phyloP scores from a whole-genome alignment of 2,329 filamentous ascomycete species.

The Diaporthe vaccinii region DNA sequence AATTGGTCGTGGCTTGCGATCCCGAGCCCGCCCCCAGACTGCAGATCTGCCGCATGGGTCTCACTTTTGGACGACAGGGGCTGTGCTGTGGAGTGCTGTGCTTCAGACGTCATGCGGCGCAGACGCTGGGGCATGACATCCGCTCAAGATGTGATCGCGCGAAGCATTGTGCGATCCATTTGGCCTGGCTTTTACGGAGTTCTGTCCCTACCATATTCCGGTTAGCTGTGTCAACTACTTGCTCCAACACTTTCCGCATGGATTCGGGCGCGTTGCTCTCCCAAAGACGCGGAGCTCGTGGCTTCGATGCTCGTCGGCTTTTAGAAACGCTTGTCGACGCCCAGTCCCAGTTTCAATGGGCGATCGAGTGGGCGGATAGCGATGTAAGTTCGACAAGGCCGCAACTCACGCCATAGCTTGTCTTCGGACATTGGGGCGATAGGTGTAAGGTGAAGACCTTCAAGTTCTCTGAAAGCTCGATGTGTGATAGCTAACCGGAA shows the following conservation, averaged over 20 bases:
- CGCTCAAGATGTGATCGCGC: not conserved
- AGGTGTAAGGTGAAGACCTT: not conserved
- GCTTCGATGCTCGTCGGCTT: not conserved
- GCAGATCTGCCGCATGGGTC: slow-evolving; percentile 14
- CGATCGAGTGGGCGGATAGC: not conserved
- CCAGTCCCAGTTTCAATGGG: not conserved
- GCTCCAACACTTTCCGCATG: not conserved
- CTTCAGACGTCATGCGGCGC: not conserved
- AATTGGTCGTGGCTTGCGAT: slow-evolving; percentile 17
- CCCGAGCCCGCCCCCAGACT: slow-evolving; percentile 8
- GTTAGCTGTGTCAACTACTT: not conserved
- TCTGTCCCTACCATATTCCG: not conserved
- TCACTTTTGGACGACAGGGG: not conserved
- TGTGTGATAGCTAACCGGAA: not conserved
- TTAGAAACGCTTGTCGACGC: too few species aligned
- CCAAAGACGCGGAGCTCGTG: not conserved
- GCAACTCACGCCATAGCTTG: not conserved
- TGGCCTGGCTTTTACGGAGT: not conserved
- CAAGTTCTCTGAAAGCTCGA: not conserved
- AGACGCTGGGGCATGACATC: not conserved
- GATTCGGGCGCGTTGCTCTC: not conserved
- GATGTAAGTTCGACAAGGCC: too few species aligned
- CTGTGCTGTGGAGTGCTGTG: not conserved
- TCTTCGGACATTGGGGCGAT: not conserved
- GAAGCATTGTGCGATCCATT: not conserved